Base-by-base conservation (phyloP, 495 filamentous ascomycete species). In the Aspergillus cristatus region DNA sequence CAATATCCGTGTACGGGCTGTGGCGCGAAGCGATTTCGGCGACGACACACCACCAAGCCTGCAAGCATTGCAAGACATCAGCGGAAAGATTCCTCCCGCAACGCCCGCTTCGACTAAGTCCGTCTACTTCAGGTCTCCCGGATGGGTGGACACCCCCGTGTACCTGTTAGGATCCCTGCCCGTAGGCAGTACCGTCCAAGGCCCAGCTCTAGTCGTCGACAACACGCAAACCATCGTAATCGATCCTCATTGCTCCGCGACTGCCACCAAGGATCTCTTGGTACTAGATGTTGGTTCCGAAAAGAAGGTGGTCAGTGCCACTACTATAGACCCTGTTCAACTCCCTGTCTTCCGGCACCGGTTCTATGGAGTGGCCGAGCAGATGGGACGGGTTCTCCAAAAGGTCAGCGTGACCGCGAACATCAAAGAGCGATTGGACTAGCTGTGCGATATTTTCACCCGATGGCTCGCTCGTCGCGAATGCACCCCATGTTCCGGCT, bases 181-280 rank as follows among this genome's bases (percentile, higher is more conserved):
- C 4, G 66, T 82, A 15, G 84, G 85, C 5, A 75, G 81, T 41
- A 68, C 73, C 16, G 70, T 94, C 18, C 65, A 72, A 18, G 90
- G 90, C 1, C 90, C 90, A 8, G 90, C 89, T 0, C 83, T 94
- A 47, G 61, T 95, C 33, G 87, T 89, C 10, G 90, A 97, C 52
- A 6, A 26, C 6, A 26, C 24, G 11, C 90, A 97, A 57, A 97
- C 90, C 0, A 88, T 97, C 36, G 82, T 97, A 2, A 73, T 97
- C 12, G 82, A 82, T 0, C 90, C 87, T 7, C 73, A 70, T 10
- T 74, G 84, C 8, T 71, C 72, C 11, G 55, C 54, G 1, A 50
- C 42, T 14, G 43, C 55, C 11, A 31, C 58, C 28, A 46, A 86
- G 76, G 1, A 85, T 84, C 54, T 79, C 86, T 70, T 93, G 12